Percentiles rank a stretch among this genome's conserved stretches.
Evolutionary conservation across 2,329 filamentous ascomycete genomes (phyloP).

Genomic region (Fusarium guadeloupense): DNA sequence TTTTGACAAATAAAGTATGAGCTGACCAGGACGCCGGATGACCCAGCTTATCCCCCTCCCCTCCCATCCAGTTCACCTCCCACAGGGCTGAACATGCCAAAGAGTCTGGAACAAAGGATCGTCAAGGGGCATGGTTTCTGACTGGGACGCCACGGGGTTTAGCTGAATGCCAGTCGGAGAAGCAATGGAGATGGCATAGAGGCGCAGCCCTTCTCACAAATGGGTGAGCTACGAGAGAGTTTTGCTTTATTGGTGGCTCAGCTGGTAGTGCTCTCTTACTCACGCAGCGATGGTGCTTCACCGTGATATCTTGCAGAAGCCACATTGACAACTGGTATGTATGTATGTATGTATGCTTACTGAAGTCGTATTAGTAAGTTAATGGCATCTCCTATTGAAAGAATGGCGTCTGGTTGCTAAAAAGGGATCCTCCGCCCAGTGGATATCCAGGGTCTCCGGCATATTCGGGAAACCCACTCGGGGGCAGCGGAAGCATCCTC

Average conservation of each 20-base stretch:
- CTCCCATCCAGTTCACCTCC: neutral
- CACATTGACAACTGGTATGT: too few species aligned
- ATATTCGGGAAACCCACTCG: neutral
- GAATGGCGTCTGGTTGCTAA: neutral
- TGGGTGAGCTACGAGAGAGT: neutral
- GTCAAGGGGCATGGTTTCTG: neutral
- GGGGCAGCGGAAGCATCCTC: neutral
- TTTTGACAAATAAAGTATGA: neutral
- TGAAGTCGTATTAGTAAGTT: neutral
- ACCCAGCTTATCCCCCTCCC: neutral
- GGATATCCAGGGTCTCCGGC: neutral
- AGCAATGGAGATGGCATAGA: neutral
- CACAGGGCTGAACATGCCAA: neutral
- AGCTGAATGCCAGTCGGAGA: neutral
- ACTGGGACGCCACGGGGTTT: neutral
- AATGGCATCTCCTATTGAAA: neutral
- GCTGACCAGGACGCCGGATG: conserved; percentile 3
- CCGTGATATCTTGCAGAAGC: neutral
- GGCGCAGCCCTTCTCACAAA: neutral
- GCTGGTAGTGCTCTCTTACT: neutral
- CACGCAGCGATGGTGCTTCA: neutral
- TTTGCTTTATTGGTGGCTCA: neutral
- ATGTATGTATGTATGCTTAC: neutral
- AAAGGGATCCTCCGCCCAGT: neutral
- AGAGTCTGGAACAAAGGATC: neutral